Base-by-base conservation (phyloP, 768 basidiomycete species). In the Rhodotorula graminis region DNA sequence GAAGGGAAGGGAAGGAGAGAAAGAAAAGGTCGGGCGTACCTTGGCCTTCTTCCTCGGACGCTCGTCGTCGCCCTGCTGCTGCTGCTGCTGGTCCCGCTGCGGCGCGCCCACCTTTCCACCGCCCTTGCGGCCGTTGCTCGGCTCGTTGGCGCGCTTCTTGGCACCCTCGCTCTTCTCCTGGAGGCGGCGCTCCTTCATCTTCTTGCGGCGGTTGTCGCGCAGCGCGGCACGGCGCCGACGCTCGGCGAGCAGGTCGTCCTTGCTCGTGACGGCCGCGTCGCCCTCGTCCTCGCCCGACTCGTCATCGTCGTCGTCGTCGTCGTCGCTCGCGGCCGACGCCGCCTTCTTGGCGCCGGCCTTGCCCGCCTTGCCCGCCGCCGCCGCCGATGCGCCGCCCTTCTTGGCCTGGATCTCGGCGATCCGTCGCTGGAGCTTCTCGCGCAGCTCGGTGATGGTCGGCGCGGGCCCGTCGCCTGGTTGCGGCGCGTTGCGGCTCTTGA, bases 231-330 rank as follows among this genome's bases (percentile, higher is more conserved):
- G 84, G 78, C 91, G 88, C 76, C 82, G 81, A 72, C 93, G 84
- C 80, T 92, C 90, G 78, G 92, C 90, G 64, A 97, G 80, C 59
- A 97, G 80, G 72, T 88, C 91, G 78, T 97, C 93, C 79, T 86
- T 88, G 78, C 88, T 88, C 12, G 73, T 74, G 42, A 66, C 76
- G 77, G 60, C 76, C 14, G 65, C 74, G 11, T 55, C 67, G 9
- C 42, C 63, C 46, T 76, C 50, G 25, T 55, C 40, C 66, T 78
- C 79, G 69, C 74, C 66, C n/a, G n/a, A n/a, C 66, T 78, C 79
- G 70, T 74, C 46, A 6, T 16, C 58, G 15, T 62, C 74, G 6
- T 62, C 75, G 42, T 75, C 71, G 61, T 83, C 81, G 88, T 3
- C 91, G 89, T 9, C 87, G 29, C 8, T 31, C 65, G 62, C 65